Conservation (phyloP, 2,329 filamentous ascomycete species). For the Beauveria pseudobassiana region DNA sequence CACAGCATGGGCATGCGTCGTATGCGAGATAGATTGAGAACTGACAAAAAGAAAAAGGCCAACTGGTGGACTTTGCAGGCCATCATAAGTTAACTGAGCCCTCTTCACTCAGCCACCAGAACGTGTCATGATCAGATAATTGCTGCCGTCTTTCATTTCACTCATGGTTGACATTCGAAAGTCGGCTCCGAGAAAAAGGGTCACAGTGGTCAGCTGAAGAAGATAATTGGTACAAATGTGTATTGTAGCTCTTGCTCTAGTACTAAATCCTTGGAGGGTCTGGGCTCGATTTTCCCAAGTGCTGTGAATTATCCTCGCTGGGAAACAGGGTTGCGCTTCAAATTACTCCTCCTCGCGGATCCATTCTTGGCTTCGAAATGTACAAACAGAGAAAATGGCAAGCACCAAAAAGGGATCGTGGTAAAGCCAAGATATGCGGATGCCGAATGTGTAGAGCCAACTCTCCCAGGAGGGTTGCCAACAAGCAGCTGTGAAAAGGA, state of each 20-base stretch:
- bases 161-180: no score
- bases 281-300: background rate
- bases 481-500: background rate
- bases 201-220: no score
- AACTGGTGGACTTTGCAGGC: background rate
- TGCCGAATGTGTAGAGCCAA: background rate
- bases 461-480: background rate
- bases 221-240: background rate
- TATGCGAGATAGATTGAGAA: slow-evolving; percentile 4
- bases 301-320: background rate
- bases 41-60: background rate
- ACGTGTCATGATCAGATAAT: background rate
- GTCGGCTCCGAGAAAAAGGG: no score
- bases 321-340: background rate
- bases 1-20: background rate
- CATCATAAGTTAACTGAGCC: background rate
- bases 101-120: background rate
- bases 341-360: background rate
- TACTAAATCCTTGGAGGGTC: background rate
- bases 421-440: background rate
- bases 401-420: background rate
- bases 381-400: background rate
- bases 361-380: background rate
- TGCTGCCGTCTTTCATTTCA: background rate
- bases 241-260: background rate